A percentile compares a stretch with the other conserved stretches of the same genome.
Evolutionary conservation across 495 filamentous ascomycete genomes (phyloP).

Genomic region (Cryomyces minteri): DNA sequence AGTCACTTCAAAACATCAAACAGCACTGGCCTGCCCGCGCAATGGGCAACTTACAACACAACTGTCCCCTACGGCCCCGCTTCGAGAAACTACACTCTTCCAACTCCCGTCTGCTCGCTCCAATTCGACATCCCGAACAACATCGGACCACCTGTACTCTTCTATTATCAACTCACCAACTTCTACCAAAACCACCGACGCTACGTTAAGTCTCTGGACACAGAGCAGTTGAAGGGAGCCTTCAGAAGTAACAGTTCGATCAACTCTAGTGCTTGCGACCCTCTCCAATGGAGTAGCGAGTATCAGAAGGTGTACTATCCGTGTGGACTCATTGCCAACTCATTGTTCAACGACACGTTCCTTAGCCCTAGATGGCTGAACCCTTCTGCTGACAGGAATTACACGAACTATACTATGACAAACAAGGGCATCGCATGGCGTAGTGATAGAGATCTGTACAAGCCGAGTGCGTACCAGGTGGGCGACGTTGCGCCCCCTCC

Average conservation of each 20-base stretch:
- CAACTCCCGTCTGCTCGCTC: conserved; percentile 37
- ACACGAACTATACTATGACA: conserved; percentile 50
- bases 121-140: conserved; percentile 60
- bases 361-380: conserved; percentile 35
- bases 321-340: conserved; percentile 92
- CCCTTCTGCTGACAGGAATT: conserved; percentile 11
- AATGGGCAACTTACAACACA: conserved; percentile 20
- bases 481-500: conserved; percentile 60
- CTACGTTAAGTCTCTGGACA: conserved; percentile 78
- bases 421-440: conserved; percentile 67
- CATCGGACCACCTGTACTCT: conserved; percentile 59
- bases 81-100: conserved; percentile 2
- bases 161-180: conserved; percentile 92
- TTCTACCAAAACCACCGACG: conserved; percentile 99
- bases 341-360: conserved; percentile 93
- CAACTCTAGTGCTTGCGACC: conserved; percentile 50
- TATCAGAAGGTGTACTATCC: conserved; percentile 66
- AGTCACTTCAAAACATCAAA: conserved; percentile 42
- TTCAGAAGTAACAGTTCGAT: conserved; percentile 41
- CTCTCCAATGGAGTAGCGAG: conserved; percentile 37
- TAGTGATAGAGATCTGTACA: conserved; percentile 64
- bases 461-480: conserved; percentile 41
- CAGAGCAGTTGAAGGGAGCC: conserved; percentile 63
- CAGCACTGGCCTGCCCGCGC: conserved; percentile 13
- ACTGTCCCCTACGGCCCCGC: conserved; percentile 7